These are phyloP conservation scores for Pseudognaphalium luteoalbum DNA, from an alignment of 129 eudicot genomes.

Conservation along the genomic window DNA sequence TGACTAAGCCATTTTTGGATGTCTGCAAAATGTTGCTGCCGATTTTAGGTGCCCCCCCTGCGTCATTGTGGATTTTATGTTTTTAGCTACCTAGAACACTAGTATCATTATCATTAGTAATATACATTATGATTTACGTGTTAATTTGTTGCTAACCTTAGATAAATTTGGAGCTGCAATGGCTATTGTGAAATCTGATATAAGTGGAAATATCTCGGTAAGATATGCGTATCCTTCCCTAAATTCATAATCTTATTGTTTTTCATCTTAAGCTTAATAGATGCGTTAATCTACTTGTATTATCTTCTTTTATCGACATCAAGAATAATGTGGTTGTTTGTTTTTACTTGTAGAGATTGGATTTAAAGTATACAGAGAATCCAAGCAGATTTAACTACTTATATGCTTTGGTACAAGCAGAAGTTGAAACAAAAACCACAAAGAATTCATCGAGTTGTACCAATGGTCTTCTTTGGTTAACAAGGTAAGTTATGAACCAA, in stretches of 20 bases:
- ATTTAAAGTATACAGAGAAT: slow-evolving; percentile 54
- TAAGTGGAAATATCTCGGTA: slow-evolving; percentile 81
- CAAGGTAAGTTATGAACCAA: slow-evolving; percentile 53
- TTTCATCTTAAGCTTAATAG: neutral
- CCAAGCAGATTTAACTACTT: slow-evolving; percentile 66
- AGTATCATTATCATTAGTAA: neutral
- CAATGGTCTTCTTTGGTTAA: slow-evolving; percentile 96
- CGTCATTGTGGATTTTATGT: neutral
- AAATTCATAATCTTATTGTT: neutral
- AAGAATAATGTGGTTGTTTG: slow-evolving; percentile 38
- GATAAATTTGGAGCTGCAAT: slow-evolving; percentile 92
- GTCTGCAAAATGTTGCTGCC: slow-evolving; percentile 78
- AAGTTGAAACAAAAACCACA: slow-evolving; percentile 79
- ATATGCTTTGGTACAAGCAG: slow-evolving; percentile 73
- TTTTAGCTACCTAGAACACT: neutral
- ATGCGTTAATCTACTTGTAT: neutral
- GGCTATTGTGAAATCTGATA: slow-evolving; percentile 87
- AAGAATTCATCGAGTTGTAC: slow-evolving; percentile 89
- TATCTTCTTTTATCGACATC: neutral
- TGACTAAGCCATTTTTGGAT: slow-evolving; percentile 77
- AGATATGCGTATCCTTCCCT: slow-evolving; percentile 24
- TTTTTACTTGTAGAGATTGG: slow-evolving; percentile 64
- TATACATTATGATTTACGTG: neutral
- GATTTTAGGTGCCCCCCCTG: slow-evolving; percentile 48
- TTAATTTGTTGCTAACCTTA: slow-evolving; percentile 29